Percentiles rank a stretch among this genome's conserved stretches.
Conservation (phyloP, 2,329 filamentous ascomycete genomes). For the Ophiostoma himal-ulmi region DNA sequence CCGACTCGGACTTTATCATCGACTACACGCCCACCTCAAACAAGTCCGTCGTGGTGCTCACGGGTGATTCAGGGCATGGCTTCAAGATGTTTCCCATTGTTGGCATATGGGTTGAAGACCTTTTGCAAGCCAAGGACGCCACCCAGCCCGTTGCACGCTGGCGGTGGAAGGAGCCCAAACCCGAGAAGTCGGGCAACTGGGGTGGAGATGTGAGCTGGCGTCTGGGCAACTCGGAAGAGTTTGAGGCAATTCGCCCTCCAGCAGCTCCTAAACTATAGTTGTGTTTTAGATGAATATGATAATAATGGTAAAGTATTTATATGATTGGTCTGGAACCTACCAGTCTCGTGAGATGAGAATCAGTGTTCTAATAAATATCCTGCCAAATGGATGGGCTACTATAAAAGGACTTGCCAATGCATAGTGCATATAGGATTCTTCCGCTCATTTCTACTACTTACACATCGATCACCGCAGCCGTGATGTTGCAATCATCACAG, state of each 20-base stretch:
- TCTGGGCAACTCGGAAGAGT: not conserved
- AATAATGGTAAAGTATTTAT: not conserved
- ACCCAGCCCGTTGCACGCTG: not conserved
- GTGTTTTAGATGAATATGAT: not conserved
- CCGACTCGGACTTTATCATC: not conserved
- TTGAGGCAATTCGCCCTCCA: not conserved
- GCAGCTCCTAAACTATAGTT: not conserved
- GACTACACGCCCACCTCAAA: conserved; percentile 31
- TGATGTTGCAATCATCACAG: no score
- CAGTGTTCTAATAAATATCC: no score
- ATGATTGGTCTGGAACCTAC: no score
- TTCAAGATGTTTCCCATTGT: conserved; percentile 19
- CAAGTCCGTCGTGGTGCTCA: not conserved
- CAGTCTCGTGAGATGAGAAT: no score
- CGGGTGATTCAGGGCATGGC: conserved; percentile 14
- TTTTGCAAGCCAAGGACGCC: not conserved
- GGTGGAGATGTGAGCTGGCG: conserved; percentile 14
- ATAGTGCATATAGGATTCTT: no score
- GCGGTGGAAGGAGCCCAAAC: not conserved
- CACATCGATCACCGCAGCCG: no score
- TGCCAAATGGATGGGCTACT: no score
- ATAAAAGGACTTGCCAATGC: no score
- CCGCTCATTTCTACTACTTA: no score
- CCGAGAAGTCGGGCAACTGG: conserved; percentile 32
- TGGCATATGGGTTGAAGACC: not conserved